A percentile compares a stretch with the other conserved stretches of the same genome.
Conservation (phyloP, 164 flowering plant species). For the Umbilicus rupestris region DNA sequence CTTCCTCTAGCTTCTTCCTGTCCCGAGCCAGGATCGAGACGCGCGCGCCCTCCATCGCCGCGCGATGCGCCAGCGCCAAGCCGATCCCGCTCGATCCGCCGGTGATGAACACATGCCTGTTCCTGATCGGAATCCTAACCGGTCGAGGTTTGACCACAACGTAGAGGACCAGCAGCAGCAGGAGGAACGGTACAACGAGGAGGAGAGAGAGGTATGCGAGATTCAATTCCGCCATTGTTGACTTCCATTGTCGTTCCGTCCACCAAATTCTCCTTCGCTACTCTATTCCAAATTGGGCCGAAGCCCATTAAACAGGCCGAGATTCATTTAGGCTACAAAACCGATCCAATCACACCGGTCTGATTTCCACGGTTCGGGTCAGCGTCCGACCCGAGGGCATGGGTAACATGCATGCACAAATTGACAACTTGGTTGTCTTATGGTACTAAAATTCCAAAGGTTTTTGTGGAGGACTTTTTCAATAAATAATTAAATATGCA, state of each 20-base stretch:
- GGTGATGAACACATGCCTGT: constrained; percentile 83
- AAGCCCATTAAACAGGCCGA: background rate
- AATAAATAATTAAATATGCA: too few species aligned
- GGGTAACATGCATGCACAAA: too few species aligned
- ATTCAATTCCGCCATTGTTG: constrained; percentile 25
- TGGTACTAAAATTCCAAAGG: too few species aligned
- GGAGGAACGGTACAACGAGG: constrained; percentile 24
- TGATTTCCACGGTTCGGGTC: too few species aligned
- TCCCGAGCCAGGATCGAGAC: constrained; percentile 82
- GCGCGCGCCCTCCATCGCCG: constrained; percentile 64
- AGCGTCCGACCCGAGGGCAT: too few species aligned
- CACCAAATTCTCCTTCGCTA: background rate
- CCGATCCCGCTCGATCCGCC: constrained; percentile 99
- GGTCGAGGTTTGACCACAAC: constrained; percentile 50
- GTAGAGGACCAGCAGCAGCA: constrained; percentile 30
- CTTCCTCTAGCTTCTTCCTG: constrained; percentile 48
- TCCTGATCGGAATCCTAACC: constrained; percentile 50
- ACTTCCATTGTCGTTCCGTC: background rate
- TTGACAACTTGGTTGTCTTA: too few species aligned
- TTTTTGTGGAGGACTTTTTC: too few species aligned
- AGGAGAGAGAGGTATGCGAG: constrained; percentile 25
- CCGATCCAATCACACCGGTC: background rate
- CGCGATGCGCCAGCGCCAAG: constrained; percentile 66
- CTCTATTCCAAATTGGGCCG: background rate
- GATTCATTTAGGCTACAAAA: background rate